Evolutionary conservation across 2,329 filamentous ascomycete species (phyloP), one percentile per base, ranked within the genome.

Genomic region (Xylaria sp.): DNA sequence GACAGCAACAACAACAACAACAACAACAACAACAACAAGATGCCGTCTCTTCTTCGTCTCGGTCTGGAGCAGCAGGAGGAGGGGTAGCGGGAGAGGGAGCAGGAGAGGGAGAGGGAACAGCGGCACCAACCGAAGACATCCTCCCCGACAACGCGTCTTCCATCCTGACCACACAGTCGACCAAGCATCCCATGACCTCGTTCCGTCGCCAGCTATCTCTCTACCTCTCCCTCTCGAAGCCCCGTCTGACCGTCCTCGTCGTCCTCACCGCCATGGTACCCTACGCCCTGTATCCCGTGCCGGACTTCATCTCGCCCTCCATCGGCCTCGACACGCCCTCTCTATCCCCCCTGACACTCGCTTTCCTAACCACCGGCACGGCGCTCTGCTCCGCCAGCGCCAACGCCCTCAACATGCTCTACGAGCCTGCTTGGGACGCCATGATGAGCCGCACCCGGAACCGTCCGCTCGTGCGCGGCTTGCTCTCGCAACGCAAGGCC

Each of bases 321-420:
- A 76, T 81, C 80, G 87, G 81, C 65, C 83, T 85, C 61, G 85
- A 85, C 57, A 92, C 91, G 5, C 94, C 96, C 1, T 96, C 93
- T 21, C 87, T 98, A 53, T 97, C 93, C 69, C 93, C 96, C 1
- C 85, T 98, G 63, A 99, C 96, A 9, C 90, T 98, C 21, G 86
- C 97, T 60, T 98, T 97, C 84, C 89, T 99, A 60, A 97, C 95
- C 0, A 89, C 89, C 3, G 95, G 96, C 68, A 98, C 96, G 0
- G 90, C 94, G 4, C 86, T 98, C 23, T 96, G 93, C 79, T 92
- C 90, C n/a, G 93, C 94, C 51, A 93, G 92, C 68, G 96, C 96
- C 51, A 99, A 99, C 79, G 89, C 96, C 1, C 85, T 98, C 73
- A 99, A 99, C 81, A 99, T 99, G 96, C 89, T 98, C 67, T 94